Base-by-base conservation (phyloP, 305 asterid species). In the Petunia hybrid region DNA sequence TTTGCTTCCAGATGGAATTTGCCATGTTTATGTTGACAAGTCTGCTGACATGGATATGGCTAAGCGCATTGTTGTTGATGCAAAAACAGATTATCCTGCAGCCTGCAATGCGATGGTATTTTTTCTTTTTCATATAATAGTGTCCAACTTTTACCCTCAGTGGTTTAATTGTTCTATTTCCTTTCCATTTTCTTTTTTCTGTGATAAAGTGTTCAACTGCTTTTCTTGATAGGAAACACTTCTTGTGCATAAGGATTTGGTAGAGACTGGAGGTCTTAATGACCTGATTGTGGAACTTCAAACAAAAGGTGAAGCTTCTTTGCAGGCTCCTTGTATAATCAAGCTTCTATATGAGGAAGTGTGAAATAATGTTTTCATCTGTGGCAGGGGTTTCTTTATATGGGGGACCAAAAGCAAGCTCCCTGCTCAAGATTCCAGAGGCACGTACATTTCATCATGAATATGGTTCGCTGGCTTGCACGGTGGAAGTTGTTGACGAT, bases 401-500 rank as follows among this genome's bases (percentile, higher is more conserved):
- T 85, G 98, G 98, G 81, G 99, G 99, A 79, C 95, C 99, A 64
- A 90, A 83, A 73, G 97, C 97, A 56, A 90, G 95, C 89, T 84
- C 94, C 62, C 76, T 85, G 73, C 90, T 96, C 65, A 89, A 88
- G 74, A 87, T 94, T 87, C 98, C 98, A 35, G 92, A 88, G 87
- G 97, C 99, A 71, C 82, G 22, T 39, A 88, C 98, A n/a, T 88
- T 96, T 81, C 99, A 92, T 89, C 98, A 96, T 61, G 99, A 96
- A 87, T 96, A 96, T 81, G 82, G 97, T 87, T 93, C 99, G 60
- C 94, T 94, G 14, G 95, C 98, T 85, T 96, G 98, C 87, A 93
- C 99, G 62, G 85, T 96, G 82, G 99, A 96, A 90, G 87, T 96
- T 82, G 98, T 96, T 89, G 92, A 94, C 87, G 98, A 94, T 84